These are phyloP conservation scores for Ilex paraguariensis DNA, from an alignment of 305 asterid genomes.

Conservation along the genomic window DNA sequence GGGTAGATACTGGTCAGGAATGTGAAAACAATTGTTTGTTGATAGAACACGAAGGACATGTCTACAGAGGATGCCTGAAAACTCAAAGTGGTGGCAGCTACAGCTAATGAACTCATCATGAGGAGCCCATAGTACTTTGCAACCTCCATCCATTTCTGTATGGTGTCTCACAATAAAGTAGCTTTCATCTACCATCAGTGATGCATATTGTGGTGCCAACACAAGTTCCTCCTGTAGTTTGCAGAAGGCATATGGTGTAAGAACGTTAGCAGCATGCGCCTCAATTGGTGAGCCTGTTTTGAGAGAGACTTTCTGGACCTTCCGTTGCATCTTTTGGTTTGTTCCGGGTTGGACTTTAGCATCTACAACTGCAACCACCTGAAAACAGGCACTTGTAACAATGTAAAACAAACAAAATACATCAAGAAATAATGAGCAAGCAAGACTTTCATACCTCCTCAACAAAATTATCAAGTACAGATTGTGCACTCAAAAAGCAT, in stretches of 20 bases:
- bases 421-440: slow-evolving; percentile 9
- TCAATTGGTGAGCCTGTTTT: slow-evolving; percentile 66
- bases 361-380: slow-evolving; percentile 47
- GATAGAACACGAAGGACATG: slow-evolving; percentile 59
- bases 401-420: background rate
- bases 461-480: slow-evolving; percentile 43
- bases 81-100: slow-evolving; percentile 55
- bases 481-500: slow-evolving; percentile 47
- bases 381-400: slow-evolving; percentile 10
- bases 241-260: slow-evolving; percentile 58
- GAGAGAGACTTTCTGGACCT: slow-evolving; percentile 30
- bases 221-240: slow-evolving; percentile 61
- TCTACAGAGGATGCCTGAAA: slow-evolving; percentile 62
- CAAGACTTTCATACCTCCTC: slow-evolving; percentile 42
- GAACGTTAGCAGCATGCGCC: slow-evolving; percentile 51
- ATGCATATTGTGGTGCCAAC: slow-evolving; percentile 59
- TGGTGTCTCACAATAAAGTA: slow-evolving; percentile 61
- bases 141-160: slow-evolving; percentile 42
- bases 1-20: slow-evolving; percentile 55
- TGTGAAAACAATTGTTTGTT: slow-evolving; percentile 50
- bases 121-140: slow-evolving; percentile 59
- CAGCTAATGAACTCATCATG: slow-evolving; percentile 58
- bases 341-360: slow-evolving; percentile 35
- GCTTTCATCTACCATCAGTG: slow-evolving; percentile 42
- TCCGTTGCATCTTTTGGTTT: slow-evolving; percentile 26